Percentiles rank a stretch among this genome's conserved stretches.
Evolutionary conservation across 1,139 yeast genomes (phyloP).

Genomic region (Lodderomyces beijingensis): DNA sequence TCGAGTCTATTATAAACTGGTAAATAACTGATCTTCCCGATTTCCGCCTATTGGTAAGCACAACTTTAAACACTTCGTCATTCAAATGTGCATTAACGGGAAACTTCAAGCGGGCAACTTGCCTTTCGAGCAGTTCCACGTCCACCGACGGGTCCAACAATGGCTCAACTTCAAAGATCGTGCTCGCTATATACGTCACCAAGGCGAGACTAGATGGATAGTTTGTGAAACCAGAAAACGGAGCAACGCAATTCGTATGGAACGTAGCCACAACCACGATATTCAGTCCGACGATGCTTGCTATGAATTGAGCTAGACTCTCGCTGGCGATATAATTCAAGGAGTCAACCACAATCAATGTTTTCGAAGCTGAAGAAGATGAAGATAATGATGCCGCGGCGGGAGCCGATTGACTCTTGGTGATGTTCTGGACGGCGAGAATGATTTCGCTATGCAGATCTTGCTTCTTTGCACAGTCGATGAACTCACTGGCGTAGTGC

Average conservation of each 20-base stretch:
- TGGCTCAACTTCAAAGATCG: slow-evolving; percentile 49
- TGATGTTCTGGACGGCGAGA: slow-evolving; percentile 3
- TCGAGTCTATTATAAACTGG: slow-evolving; percentile 48
- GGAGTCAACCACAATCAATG: slow-evolving; percentile 59
- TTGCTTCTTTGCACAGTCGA: slow-evolving; percentile 36
- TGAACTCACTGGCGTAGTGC: slow-evolving; percentile 40
- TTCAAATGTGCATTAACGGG: slow-evolving; percentile 48
- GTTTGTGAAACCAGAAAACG: slow-evolving; percentile 19
- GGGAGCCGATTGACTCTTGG: too few relatives aligned
- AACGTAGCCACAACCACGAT: slow-evolving; percentile 55
- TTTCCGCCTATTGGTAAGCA: slow-evolving; percentile 66
- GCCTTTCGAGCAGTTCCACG: slow-evolving; percentile 47
- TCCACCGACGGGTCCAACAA: slow-evolving; percentile 21
- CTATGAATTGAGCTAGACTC: slow-evolving; percentile 49
- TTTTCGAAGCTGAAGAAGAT: slow-evolving; percentile 16
- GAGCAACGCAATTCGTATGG: slow-evolving; percentile 48
- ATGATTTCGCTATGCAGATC: slow-evolving; percentile 1
- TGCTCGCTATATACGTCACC: slow-evolving; percentile 65
- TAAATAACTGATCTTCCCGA: slow-evolving; percentile 76
- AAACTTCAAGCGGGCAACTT: slow-evolving; percentile 39
- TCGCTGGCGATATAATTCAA: slow-evolving; percentile 53
- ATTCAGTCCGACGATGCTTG: slow-evolving; percentile 51
- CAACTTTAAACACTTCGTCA: slow-evolving; percentile 39
- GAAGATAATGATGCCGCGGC: too few relatives aligned
- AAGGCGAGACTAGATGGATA: slow-evolving; percentile 52